Base-by-base conservation (phyloP, 2,329 filamentous ascomycete species). In the Cladophialophora yegresii region DNA sequence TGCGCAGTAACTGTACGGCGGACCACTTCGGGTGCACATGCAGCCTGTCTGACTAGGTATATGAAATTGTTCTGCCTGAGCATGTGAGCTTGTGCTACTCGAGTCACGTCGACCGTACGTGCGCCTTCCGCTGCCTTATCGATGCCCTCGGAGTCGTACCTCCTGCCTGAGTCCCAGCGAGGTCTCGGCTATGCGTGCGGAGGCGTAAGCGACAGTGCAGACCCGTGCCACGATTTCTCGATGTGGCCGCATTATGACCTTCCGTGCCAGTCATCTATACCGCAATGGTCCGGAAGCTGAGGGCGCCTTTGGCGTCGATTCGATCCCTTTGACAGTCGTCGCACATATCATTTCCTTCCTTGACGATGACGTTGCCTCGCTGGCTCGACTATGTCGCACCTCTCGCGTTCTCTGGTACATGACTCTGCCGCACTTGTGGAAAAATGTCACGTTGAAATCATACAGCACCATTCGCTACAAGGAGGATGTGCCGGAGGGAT, bases 391-490 rank as follows among this genome's bases (percentile, higher is more conserved):
- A 59, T 86, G 84, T 67, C 80, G 84, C 63, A 86, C 85, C 58
- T 87, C 83, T 66, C 81, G 84, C 13, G 79, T 88, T 47, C 80
- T 87, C 70, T 85, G 87, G 69, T 88, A 88, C 76, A 87, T 88
- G 84, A 80, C 83, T 36, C 77, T 87, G 2, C 85, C 86, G 22
- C 84, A 83, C 62, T 80, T 88, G 47, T 88, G 87, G 74, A 79
- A 81, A 72, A 75, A 77, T 36, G 80, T 88, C 59, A 82, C 79
- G 5, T 76, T 88, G 36, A 82, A 79, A 60, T 85, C 84, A 7
- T 86, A 88, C 72, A 77, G 82, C 56, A 81, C 82, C 45, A 84
- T 87, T 30, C 82, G 85, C 56, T 87, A 86, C 72, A 77, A 81
- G 65, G 65, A 83, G 69, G 84, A 85, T 57, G 72, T 81, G 49